Evolutionary conservation across 495 filamentous ascomycete genomes (phyloP).

Genomic region (Podospora pseudopauciseta): DNA sequence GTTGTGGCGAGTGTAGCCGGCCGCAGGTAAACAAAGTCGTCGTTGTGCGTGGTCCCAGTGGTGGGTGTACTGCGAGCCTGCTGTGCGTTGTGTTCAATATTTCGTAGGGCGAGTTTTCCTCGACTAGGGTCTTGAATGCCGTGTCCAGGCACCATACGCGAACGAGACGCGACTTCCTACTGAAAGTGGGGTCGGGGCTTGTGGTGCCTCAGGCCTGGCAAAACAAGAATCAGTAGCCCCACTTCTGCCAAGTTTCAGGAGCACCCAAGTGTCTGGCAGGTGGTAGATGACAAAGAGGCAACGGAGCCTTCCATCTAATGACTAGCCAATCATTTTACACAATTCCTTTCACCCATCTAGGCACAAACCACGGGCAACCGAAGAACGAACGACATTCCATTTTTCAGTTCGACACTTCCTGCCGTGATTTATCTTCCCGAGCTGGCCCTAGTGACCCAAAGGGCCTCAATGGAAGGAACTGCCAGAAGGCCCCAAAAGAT

Average conservation of each 20-base stretch:
- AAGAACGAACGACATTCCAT: neutral
- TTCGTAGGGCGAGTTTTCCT: neutral
- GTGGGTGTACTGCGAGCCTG: no score
- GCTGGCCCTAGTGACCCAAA: neutral
- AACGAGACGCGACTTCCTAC: neutral
- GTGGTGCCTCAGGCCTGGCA: neutral
- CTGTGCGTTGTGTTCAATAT: neutral
- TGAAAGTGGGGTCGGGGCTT: neutral
- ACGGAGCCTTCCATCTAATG: neutral
- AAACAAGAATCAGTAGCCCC: neutral
- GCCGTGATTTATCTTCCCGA: neutral
- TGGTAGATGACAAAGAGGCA: neutral
- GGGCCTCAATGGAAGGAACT: neutral
- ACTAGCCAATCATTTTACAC: neutral
- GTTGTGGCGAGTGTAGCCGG: conserved; percentile 4
- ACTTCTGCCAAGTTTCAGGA: neutral
- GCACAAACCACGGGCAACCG: neutral
- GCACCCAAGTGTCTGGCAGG: neutral
- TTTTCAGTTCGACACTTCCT: neutral
- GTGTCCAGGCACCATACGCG: neutral
- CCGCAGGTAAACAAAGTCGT: conserved; percentile 5
- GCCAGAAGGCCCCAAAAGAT: neutral
- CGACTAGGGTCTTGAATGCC: neutral
- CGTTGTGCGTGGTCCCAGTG: neutral
- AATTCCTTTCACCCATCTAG: neutral